These are phyloP conservation scores for Inga laurina DNA, from an alignment of 306 rosid genomes.

Conservation along the genomic window DNA sequence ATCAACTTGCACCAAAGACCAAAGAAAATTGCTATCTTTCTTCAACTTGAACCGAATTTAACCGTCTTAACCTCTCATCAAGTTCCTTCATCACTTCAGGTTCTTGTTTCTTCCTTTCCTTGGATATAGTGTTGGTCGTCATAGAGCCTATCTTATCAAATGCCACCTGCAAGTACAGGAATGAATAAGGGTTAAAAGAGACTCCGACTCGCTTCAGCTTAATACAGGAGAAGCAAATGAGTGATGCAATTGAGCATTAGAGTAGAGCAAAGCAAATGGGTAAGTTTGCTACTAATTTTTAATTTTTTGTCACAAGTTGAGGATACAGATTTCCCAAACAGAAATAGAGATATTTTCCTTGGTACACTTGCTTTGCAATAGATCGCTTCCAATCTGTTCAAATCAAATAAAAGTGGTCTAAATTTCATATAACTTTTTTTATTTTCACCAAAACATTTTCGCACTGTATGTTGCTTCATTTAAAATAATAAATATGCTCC, in stretches of 20 bases:
- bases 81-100: constrained; percentile 98
- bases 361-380: background rate
- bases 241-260: background rate
- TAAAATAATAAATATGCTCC: background rate
- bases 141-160: constrained; percentile 91
- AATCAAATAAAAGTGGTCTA: background rate
- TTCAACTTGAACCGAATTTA: constrained; percentile 65
- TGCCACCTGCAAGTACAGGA: constrained; percentile 72
- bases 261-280: background rate
- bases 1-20: constrained; percentile 41
- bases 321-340: background rate
- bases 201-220: background rate
- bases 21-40: constrained; percentile 50
- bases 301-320: background rate
- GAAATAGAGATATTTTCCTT: background rate
- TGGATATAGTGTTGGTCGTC: constrained; percentile 89
- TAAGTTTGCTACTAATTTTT: background rate
- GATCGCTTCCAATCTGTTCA: background rate
- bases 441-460: background rate
- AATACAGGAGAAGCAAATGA: background rate
- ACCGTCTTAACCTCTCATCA: constrained; percentile 78
- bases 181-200: background rate
- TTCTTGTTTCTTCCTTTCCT: constrained; percentile 96
- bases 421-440: background rate
- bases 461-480: background rate